Evolutionary conservation across 2,329 filamentous ascomycete genomes (phyloP).

Genomic region (Erysiphe neolycopersici): DNA sequence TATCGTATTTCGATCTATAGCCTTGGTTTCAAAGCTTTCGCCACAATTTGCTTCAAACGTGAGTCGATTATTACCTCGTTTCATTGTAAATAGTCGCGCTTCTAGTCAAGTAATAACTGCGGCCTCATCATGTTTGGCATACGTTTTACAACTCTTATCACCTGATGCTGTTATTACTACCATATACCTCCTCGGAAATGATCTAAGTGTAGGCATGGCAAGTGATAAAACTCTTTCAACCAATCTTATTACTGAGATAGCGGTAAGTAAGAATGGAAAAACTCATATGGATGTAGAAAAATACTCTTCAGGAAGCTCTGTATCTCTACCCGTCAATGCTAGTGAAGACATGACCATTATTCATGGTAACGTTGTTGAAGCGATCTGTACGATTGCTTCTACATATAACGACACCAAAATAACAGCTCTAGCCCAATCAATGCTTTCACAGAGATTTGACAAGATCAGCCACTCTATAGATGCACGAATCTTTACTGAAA

Average conservation of each 20-base stretch:
- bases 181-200: constrained; percentile 86
- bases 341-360: constrained; percentile 57
- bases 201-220: constrained; percentile 46
- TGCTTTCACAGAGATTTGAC: constrained; percentile 85
- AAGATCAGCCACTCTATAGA: constrained; percentile 62
- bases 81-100: constrained; percentile 64
- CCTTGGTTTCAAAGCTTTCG: constrained; percentile 51
- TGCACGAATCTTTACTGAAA: constrained; percentile 59
- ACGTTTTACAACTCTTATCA: constrained; percentile 55
- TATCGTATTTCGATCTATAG: constrained; percentile 56
- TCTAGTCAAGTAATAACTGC: constrained; percentile 41
- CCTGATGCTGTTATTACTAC: constrained; percentile 89
- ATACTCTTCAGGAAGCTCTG: constrained; percentile 43
- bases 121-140: constrained; percentile 64
- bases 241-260: constrained; percentile 24
- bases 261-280: constrained; percentile 20
- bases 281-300: constrained; percentile 24
- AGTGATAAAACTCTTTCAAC: constrained; percentile 18
- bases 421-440: constrained; percentile 72
- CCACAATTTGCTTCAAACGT: constrained; percentile 47
- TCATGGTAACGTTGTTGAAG: constrained; percentile 76
- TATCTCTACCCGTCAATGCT: constrained; percentile 47
- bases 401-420: constrained; percentile 74
- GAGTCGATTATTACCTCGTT: constrained; percentile 54
- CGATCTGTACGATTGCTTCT: constrained; percentile 71